Evolutionary conservation across 2,329 filamentous ascomycete species (phyloP), one percentile per base, ranked within the genome.

Genomic region (Colletotrichum orchidophilum): DNA sequence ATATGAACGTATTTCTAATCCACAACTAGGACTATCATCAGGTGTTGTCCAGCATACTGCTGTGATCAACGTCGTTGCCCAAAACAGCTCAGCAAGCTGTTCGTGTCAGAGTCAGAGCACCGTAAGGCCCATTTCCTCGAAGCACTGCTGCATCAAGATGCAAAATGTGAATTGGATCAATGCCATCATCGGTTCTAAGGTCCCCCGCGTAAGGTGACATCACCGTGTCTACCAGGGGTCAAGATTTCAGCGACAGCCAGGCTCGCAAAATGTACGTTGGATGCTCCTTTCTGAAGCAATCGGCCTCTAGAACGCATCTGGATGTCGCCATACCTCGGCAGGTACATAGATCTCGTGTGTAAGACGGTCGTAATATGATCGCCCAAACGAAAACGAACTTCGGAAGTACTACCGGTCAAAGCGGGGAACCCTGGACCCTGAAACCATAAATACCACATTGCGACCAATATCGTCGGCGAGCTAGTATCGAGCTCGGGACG

Each of bases 401-500:
- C 21, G 11, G n/a, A 60, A 46, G n/a, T n/a, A n/a, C 27, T 33
- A 35, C 21, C 31, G 46, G 26, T 46, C 21, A 18, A 58, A 27
- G 21, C 66, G 54, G 54, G 66, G 62, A 21, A 12, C 27, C 46
- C 62, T 66, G 31, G 46, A 29, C 27, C 27, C 33, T 55, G 54
- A 60, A 59, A 61, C 27, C 13, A 63, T 46, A 46, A 24, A 50
- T 21, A 39, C 50, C 55, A 31, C 24, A 26, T 13, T 55, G 50
- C 35, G 29, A 50, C 67, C 63, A 39, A 35, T 27, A 61, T 50
- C 33, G 15, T 52, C n/a, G 29, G 63, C 15, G 42, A 65, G 46
- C 27, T 46, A 35, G 15, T 50, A 18, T 33, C 3, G 50, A 70
- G 26, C 21, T 24, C 58, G 63, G 68, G 29, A 61, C 68, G 68